These are phyloP conservation scores for Lenzites betulinus DNA, from an alignment of 768 basidiomycete species.

Conservation along the genomic window DNA sequence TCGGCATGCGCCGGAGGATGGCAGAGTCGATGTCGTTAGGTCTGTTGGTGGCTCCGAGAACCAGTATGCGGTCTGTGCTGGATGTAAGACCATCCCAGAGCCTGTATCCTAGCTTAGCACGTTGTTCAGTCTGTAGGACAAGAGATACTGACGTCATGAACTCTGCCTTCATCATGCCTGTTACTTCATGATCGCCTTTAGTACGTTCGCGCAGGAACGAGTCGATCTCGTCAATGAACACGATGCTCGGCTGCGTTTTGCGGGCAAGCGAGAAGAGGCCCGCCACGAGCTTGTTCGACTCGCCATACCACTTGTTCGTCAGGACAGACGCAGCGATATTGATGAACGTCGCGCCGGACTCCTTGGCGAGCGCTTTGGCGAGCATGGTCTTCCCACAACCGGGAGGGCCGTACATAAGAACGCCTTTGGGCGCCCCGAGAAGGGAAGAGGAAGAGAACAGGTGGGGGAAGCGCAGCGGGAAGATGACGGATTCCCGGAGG, in stretches of 20 bases:
- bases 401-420: constrained; percentile 93
- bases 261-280: constrained; percentile 91
- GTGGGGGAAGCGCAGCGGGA: constrained; percentile 87
- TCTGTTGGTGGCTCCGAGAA: constrained; percentile 94
- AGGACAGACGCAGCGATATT: constrained; percentile 77
- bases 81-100: constrained; percentile 95
- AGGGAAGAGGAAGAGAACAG: constrained; percentile 85
- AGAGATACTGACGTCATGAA: constrained; percentile 78
- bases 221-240: constrained; percentile 99
- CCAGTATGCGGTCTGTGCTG: constrained; percentile 77
- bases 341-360: constrained; percentile 96
- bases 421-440: constrained; percentile 92
- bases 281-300: constrained; percentile 93
- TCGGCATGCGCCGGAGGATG: constrained; percentile 95
- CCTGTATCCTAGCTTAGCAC: constrained; percentile 39
- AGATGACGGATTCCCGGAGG: constrained; percentile 94
- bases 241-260: constrained; percentile 93
- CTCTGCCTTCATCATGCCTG: constrained; percentile 98
- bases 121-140: constrained; percentile 1
- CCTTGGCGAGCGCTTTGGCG: constrained; percentile 97
- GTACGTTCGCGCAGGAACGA: constrained; percentile 89
- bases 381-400: constrained; percentile 99
- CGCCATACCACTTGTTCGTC: constrained; percentile 85
- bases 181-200: constrained; percentile 93
- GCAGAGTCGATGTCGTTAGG: constrained; percentile 90